These are phyloP conservation scores for Conticribra guillardii DNA, from an alignment of 108 stramenopile species.

Conservation along the genomic window DNA sequence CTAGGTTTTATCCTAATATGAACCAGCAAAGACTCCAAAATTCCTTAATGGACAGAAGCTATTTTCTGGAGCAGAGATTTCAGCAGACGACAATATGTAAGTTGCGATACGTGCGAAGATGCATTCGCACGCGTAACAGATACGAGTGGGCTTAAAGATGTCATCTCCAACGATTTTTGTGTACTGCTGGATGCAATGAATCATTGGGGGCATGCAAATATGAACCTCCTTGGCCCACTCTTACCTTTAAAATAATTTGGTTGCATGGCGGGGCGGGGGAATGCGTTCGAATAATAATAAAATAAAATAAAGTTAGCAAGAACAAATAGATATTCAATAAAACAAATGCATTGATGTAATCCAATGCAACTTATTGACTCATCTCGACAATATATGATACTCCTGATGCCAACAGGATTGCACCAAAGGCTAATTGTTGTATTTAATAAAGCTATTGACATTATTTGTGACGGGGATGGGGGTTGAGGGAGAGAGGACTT, in stretches of 20 bases:
- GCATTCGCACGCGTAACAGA: slow-evolving; percentile 12
- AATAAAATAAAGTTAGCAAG: no score
- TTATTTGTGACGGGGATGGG: no score
- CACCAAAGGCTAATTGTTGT: no score
- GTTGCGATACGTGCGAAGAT: slow-evolving; percentile 16
- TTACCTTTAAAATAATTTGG: slow-evolving; percentile 3
- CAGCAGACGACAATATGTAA: slow-evolving; percentile 13
- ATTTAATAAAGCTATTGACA: no score
- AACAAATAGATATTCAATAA: no score
- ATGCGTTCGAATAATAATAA: no score
- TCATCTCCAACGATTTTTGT: slow-evolving; percentile 15
- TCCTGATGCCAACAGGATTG: no score
- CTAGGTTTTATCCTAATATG: slow-evolving; percentile 8
- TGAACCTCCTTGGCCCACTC: slow-evolving; percentile 11
- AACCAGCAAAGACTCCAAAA: slow-evolving; percentile 14
- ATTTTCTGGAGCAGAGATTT: slow-evolving; percentile 10
- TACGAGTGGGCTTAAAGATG: slow-evolving; percentile 5
- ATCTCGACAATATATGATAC: no score
- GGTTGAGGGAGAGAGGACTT: no score
- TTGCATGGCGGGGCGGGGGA: no score
- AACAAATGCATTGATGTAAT: no score
- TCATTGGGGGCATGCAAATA: slow-evolving; percentile 17
- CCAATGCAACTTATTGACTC: no score
- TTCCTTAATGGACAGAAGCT: slow-evolving; percentile 2
- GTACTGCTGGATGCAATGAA: slow-evolving; percentile 9